These are phyloP conservation scores for Calvatia gigantea DNA, from an alignment of 768 basidiomycete genomes.

Conservation along the genomic window DNA sequence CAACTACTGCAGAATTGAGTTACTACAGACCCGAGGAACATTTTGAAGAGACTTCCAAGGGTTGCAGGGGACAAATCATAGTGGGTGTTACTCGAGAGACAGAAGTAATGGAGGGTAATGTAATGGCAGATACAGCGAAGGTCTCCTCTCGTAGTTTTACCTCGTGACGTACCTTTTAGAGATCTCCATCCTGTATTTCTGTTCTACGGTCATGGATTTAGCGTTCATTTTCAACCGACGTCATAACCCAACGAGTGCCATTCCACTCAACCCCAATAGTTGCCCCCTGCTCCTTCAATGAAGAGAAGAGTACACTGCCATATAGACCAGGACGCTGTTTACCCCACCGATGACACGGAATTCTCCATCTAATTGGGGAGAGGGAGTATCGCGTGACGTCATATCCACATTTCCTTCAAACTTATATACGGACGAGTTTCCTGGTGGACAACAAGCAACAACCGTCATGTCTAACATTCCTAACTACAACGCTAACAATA, in stretches of 20 bases:
- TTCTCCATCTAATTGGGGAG: no score
- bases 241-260: not conserved
- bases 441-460: not conserved
- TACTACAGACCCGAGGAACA: not conserved
- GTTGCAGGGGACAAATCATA: not conserved
- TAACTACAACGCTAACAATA: constrained; percentile 6
- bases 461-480: constrained; percentile 5
- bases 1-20: not conserved
- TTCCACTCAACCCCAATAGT: no score
- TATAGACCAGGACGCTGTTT: no score
- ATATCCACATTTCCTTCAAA: not conserved
- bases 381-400: not conserved
- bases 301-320: no score
- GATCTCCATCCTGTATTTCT: not conserved
- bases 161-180: not conserved
- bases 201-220: not conserved
- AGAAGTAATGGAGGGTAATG: not conserved
- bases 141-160: not conserved
- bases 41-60: not conserved
- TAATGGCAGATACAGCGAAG: not conserved
- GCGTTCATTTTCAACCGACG: not conserved
- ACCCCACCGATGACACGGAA: no score
- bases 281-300: no score
- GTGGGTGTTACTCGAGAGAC: not conserved
- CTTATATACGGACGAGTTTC: not conserved